A percentile compares a stretch with the other conserved stretches of the same genome.
phyloP scores from a whole-genome alignment of 768 basidiomycete genomes.

The Macrocybe gigantea region DNA sequence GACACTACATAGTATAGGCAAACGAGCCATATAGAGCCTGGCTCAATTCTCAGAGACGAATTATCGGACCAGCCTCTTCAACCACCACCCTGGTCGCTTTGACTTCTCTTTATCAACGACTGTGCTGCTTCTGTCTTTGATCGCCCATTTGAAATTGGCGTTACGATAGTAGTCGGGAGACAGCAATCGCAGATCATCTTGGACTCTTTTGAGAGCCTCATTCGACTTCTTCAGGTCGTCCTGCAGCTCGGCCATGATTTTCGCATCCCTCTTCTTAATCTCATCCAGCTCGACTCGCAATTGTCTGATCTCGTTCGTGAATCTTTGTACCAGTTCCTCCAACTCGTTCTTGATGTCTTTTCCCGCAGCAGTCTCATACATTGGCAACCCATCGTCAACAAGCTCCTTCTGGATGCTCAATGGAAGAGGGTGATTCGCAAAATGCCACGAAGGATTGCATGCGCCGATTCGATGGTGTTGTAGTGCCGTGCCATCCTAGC shows the following conservation, averaged over 20 bases:
- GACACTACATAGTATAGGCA: too few species aligned
- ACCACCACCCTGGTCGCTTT: too few species aligned
- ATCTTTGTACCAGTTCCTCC: constrained; percentile 1
- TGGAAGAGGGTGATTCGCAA: constrained; percentile 4
- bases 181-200: too few species aligned
- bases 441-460: constrained; percentile 24
- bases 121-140: too few species aligned
- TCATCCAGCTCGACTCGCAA: constrained; percentile 4
- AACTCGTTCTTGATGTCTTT: constrained; percentile 6
- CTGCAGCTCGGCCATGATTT: neutral
- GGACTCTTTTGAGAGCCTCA: too few species aligned
- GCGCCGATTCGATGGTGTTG: constrained; percentile 19
- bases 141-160: too few species aligned
- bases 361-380: constrained; percentile 30
- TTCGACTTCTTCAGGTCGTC: neutral
- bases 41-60: too few species aligned
- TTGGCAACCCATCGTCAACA: constrained; percentile 12
- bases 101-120: too few species aligned
- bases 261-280: neutral
- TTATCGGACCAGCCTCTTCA: too few species aligned
- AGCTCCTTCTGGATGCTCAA: constrained; percentile 12
- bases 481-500: constrained; percentile 28
- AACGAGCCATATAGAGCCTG: too few species aligned
- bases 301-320: neutral
- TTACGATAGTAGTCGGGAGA: too few species aligned